These are phyloP conservation scores for Fistulina hepatica DNA, from an alignment of 1,284 basidiomycete genomes.

Conservation along the genomic window DNA sequence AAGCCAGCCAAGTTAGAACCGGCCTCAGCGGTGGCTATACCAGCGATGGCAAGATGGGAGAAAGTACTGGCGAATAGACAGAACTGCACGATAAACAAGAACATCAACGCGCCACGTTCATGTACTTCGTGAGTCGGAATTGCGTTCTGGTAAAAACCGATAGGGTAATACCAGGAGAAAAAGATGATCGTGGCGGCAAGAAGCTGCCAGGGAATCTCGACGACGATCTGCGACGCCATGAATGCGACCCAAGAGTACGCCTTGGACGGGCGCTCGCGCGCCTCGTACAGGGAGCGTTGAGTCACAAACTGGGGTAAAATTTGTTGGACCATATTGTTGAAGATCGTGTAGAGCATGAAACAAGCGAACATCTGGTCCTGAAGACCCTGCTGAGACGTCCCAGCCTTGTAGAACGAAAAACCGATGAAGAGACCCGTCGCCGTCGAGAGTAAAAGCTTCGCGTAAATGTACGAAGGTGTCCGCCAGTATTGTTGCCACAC, in stretches of 20 bases:
- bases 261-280: conserved; percentile 58
- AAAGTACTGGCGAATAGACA: conserved; percentile 46
- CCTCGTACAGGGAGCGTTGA: conserved; percentile 48
- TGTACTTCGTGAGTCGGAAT: conserved; percentile 11
- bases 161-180: conserved; percentile 63
- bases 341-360: conserved; percentile 20
- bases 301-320: conserved; percentile 23
- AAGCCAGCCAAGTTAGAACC: conserved; percentile 20
- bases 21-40: conserved; percentile 30
- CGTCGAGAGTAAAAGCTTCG: conserved; percentile 33
- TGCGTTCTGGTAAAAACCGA: conserved; percentile 38
- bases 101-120: conserved; percentile 41
- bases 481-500: conserved; percentile 26
- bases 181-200: conserved; percentile 48
- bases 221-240: conserved; percentile 48
- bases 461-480: conserved; percentile 57
- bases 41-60: conserved; percentile 28
- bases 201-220: conserved; percentile 61
- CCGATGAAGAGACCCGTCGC: conserved; percentile 38
- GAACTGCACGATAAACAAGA: conserved; percentile 41
- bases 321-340: conserved; percentile 20
- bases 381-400: conserved; percentile 45
- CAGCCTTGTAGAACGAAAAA: conserved; percentile 54
- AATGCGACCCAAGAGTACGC: conserved; percentile 81
- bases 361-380: conserved; percentile 58